phyloP scores from a whole-genome alignment of 2,329 filamentous ascomycete genomes.

The Fusarium anthophilum region DNA sequence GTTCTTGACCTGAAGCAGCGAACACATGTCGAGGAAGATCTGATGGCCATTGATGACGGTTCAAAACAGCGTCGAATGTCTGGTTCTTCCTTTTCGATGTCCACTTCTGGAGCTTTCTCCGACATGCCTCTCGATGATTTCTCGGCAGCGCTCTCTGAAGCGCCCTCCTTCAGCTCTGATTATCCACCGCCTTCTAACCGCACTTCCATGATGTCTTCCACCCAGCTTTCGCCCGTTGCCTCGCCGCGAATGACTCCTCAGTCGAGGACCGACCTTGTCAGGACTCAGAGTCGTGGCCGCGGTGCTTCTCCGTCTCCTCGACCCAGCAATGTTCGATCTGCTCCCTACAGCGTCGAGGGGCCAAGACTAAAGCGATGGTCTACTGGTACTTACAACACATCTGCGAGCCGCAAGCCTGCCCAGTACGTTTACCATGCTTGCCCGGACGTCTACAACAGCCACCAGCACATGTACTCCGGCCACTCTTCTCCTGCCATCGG shows the following conservation, averaged over 20 bases:
- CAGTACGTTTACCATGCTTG: constrained; percentile 71
- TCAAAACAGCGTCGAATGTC: constrained; percentile 71
- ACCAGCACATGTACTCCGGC: constrained; percentile 61
- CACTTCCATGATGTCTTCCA: constrained; percentile 76
- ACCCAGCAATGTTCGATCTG: constrained; percentile 69
- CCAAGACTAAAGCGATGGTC: constrained; percentile 79
- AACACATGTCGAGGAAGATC: constrained; percentile 59
- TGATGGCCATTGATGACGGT: constrained; percentile 60
- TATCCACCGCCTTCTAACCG: constrained; percentile 74
- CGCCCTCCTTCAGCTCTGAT: constrained; percentile 72
- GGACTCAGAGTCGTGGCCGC: constrained; percentile 73
- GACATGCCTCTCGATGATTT: constrained; percentile 79
- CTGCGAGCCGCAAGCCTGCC: constrained; percentile 63
- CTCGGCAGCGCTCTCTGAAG: constrained; percentile 72
- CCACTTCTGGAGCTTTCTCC: constrained; percentile 70
- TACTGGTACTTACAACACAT: constrained; percentile 74
- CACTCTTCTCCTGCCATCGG: constrained; percentile 56
- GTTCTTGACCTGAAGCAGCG: constrained; percentile 68
- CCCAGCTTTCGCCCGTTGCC: constrained; percentile 75
- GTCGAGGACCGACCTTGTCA: constrained; percentile 67
- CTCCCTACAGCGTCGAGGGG: constrained; percentile 75
- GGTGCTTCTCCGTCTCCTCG: constrained; percentile 75
- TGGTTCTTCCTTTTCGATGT: constrained; percentile 78
- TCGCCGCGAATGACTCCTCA: constrained; percentile 74
- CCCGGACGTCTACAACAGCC: constrained; percentile 66